Conservation (phyloP, 2,329 filamentous ascomycete genomes). For the Leptographium galeiforme region DNA sequence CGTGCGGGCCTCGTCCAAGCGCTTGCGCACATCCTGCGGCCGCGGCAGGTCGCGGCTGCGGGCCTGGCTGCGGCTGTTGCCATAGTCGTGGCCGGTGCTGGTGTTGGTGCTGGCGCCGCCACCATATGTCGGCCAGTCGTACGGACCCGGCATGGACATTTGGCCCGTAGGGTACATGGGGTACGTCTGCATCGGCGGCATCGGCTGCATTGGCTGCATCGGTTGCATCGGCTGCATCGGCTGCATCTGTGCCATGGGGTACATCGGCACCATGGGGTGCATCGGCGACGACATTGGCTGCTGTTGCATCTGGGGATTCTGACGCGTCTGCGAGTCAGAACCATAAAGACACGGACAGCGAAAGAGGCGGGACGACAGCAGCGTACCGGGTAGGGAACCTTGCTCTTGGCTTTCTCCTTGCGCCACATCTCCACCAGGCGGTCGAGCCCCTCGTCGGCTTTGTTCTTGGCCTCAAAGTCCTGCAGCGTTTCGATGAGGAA, state of each 20-base stretch:
- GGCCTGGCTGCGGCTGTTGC: constrained; percentile 28
- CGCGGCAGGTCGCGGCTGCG: constrained; percentile 40
- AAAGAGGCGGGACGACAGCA: neutral
- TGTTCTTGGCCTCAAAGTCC: constrained; percentile 58
- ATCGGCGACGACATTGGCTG: neutral
- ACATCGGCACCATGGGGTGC: neutral
- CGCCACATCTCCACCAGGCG: constrained; percentile 75
- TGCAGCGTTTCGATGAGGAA: constrained; percentile 81
- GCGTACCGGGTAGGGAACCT: constrained; percentile 25
- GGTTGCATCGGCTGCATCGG: too few relatives aligned
- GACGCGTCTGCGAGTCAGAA: neutral
- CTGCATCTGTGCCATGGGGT: neutral
- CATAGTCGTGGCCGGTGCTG: constrained; percentile 15
- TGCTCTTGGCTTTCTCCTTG: constrained; percentile 63
- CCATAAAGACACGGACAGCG: neutral
- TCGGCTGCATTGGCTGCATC: neutral
- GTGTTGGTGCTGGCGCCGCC: neutral
- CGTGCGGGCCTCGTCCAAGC: constrained; percentile 80
- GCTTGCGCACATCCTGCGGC: constrained; percentile 62
- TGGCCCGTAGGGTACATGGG: neutral
- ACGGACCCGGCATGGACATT: neutral
- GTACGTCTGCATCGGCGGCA: neutral
- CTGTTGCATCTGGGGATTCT: neutral
- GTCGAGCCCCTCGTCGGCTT: constrained; percentile 58
- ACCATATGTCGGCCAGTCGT: neutral